phyloP scores from a whole-genome alignment of 352 stramenopile species.

The Pythium aristosporum region DNA sequence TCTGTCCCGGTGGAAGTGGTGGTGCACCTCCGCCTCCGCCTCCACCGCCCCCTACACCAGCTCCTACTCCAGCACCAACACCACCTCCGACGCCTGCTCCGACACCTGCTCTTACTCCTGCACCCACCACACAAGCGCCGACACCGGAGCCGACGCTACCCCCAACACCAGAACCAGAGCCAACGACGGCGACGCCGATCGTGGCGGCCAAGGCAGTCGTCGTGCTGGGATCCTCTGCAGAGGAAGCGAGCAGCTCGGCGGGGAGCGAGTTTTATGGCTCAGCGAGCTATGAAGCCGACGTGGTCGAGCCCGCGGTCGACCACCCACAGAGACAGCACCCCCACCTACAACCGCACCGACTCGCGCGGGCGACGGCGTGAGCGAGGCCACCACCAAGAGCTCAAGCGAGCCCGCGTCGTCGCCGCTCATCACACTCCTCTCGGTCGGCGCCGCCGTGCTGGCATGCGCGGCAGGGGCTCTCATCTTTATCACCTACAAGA shows the following conservation, averaged over 20 bases:
- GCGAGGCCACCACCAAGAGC: constrained; percentile 6
- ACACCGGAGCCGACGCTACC: neutral
- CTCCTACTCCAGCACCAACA: constrained; percentile 1
- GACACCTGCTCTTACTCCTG: neutral
- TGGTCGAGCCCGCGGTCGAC: neutral
- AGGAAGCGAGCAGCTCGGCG: neutral
- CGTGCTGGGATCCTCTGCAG: neutral
- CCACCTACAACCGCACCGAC: neutral
- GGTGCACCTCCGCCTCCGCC: constrained; percentile 18
- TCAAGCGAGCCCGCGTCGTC: neutral
- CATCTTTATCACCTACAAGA: constrained; percentile 22
- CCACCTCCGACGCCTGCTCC: constrained; percentile 5
- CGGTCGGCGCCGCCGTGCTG: constrained; percentile 12
- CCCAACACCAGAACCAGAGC: neutral
- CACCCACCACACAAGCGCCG: neutral
- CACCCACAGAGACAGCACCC: neutral
- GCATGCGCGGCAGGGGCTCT: constrained; percentile 11
- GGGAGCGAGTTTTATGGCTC: neutral
- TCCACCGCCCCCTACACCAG: constrained; percentile 10
- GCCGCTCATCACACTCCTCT: constrained; percentile 12
- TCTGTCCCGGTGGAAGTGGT: constrained; percentile 39
- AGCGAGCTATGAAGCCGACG: neutral
- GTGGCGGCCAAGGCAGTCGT: neutral
- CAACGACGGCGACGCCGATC: neutral
- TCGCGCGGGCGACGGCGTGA: neutral